Evolutionary conservation across 192 early-diverging fungal genomes (phyloP).

Genomic region (Podila minutissima): DNA sequence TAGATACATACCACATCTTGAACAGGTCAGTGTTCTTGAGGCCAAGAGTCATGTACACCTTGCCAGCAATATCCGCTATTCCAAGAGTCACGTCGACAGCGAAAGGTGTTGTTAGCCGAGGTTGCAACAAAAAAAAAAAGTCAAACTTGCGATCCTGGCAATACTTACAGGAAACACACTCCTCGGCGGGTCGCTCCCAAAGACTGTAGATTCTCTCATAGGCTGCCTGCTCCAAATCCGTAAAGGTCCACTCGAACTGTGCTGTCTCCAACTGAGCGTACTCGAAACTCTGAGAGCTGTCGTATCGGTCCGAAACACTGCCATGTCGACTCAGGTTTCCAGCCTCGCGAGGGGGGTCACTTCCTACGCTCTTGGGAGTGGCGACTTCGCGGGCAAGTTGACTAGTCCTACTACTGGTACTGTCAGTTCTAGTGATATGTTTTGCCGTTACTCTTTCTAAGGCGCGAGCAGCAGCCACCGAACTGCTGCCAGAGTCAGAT

Average conservation of each 20-base stretch:
- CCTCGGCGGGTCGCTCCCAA: conserved; percentile 48
- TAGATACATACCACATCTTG: conserved; percentile 27
- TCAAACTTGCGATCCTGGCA: too few relatives aligned
- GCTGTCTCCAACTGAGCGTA: conserved; percentile 25
- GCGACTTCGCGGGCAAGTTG: neutral
- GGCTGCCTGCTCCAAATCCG: conserved; percentile 28
- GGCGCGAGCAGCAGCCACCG: neutral
- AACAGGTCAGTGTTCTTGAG: conserved; percentile 13
- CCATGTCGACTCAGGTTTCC: neutral
- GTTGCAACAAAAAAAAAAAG: neutral
- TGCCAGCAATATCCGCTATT: conserved; percentile 41
- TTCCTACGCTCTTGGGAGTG: neutral
- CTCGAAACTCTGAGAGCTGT: conserved; percentile 3
- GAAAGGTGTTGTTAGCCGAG: neutral
- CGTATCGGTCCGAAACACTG: neutral
- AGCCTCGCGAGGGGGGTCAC: neutral
- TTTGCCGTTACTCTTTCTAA: neutral
- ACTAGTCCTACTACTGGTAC: conserved; percentile 30
- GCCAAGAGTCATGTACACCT: conserved; percentile 47
- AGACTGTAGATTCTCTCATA: conserved; percentile 43
- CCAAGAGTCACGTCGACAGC: neutral
- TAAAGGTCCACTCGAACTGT: conserved; percentile 46
- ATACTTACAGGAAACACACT: conserved; percentile 34
- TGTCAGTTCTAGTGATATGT: conserved; percentile 17
- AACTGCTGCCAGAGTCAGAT: conserved; percentile 14